Conservation (phyloP, 345 rosid genomes). For the Eucalyptus marginata region DNA sequence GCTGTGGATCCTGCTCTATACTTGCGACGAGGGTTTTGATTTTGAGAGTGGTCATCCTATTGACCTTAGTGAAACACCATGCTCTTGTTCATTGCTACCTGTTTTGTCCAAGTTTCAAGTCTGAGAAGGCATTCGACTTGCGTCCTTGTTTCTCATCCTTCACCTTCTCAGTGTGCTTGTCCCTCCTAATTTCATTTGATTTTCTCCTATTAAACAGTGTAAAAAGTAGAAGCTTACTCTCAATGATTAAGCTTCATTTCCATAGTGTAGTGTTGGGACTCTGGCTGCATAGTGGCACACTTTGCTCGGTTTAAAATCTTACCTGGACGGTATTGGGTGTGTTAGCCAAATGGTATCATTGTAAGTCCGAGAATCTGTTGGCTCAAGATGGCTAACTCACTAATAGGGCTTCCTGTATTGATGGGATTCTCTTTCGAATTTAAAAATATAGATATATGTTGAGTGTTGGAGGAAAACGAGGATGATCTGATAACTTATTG, state of each 20-base stretch:
- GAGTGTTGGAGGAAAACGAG: background rate
- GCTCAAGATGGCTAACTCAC: background rate
- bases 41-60: background rate
- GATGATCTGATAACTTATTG: background rate
- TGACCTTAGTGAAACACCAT: background rate
- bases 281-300: background rate
- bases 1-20: background rate
- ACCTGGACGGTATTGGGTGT: background rate
- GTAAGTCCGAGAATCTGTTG: background rate
- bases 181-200: background rate
- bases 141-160: background rate
- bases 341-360: background rate
- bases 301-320: background rate
- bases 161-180: background rate
- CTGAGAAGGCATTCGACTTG: background rate
- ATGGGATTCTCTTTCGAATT: background rate
- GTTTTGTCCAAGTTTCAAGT: background rate
- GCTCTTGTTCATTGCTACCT: background rate
- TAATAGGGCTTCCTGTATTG: background rate
- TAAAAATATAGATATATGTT: background rate
- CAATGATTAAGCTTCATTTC: background rate
- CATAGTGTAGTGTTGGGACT: background rate
- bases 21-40: background rate
- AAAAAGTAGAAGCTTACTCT: background rate
- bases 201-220: background rate